Conservation (phyloP, 129 eudicot species). For the Dittrichia graveolens region DNA sequence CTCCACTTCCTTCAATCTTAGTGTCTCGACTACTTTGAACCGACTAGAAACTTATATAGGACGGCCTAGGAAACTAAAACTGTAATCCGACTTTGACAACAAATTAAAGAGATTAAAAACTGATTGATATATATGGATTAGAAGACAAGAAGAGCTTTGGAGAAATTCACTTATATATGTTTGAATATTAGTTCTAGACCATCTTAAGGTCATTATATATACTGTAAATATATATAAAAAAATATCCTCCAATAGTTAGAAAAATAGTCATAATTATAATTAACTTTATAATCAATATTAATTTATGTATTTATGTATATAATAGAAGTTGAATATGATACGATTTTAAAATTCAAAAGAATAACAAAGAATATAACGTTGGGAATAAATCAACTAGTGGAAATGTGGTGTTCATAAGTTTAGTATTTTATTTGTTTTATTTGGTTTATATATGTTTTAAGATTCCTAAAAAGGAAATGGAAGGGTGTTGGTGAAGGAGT, state of each 20-base stretch:
- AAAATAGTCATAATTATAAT: too few species aligned
- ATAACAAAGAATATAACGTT: constrained; percentile 25
- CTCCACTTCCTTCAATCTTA: too few species aligned
- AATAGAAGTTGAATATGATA: background rate
- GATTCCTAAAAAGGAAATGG: constrained; percentile 42
- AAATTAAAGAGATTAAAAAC: too few species aligned
- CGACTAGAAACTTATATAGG: background rate
- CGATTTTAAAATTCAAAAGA: background rate
- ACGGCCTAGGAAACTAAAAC: background rate
- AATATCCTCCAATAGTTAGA: too few species aligned
- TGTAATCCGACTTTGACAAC: background rate
- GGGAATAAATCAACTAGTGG: constrained; percentile 34
- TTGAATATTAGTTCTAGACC: too few species aligned
- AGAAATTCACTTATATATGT: too few species aligned
- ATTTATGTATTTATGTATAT: background rate
- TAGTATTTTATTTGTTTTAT: constrained; percentile 15
- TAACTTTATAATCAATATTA: background rate
- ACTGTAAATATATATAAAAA: too few species aligned
- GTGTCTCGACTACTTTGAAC: background rate
- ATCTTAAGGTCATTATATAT: too few species aligned
- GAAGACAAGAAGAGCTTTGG: too few species aligned
- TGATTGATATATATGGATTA: too few species aligned
- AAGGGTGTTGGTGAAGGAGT: constrained; percentile 42
- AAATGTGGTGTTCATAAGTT: constrained; percentile 36
- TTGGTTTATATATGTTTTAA: constrained; percentile 25